Percentiles rank a stretch among this genome's conserved stretches.
Evolutionary conservation across 805 yeast genomes (phyloP).

Genomic region (Wickerhamomyces chambardii): DNA sequence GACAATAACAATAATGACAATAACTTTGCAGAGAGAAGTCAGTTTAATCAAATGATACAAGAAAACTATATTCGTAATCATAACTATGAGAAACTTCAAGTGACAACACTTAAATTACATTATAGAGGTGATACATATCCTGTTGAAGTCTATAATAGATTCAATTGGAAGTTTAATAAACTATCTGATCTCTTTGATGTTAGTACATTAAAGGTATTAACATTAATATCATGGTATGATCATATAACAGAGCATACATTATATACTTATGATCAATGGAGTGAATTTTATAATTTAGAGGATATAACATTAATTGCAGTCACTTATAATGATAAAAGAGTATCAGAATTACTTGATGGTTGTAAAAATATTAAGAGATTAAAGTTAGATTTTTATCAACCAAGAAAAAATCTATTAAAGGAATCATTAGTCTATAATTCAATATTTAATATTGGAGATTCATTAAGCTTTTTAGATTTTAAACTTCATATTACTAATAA

Average conservation of each 20-base stretch:
- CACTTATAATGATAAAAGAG: constrained; percentile 18
- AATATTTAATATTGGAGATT: constrained; percentile 21
- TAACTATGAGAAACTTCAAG: constrained; percentile 25
- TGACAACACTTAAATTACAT: constrained; percentile 28
- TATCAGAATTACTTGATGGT: constrained; percentile 21
- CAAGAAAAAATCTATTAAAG: constrained; percentile 21
- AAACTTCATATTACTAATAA: constrained; percentile 16
- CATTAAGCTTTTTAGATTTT: constrained; percentile 28
- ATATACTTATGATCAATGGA: constrained; percentile 26
- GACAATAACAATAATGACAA: too few species aligned
- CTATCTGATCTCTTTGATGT: constrained; percentile 28
- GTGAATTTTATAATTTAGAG: constrained; percentile 24
- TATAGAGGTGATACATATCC: constrained; percentile 31
- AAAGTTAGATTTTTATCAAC: constrained; percentile 29
- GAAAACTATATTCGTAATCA: too few species aligned
- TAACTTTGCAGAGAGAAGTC: too few species aligned
- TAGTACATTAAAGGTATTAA: constrained; percentile 23
- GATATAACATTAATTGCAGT: constrained; percentile 33
- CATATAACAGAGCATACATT: constrained; percentile 21
- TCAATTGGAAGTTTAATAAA: constrained; percentile 11
- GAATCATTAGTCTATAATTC: constrained; percentile 24
- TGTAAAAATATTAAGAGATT: constrained; percentile 23
- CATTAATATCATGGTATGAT: constrained; percentile 34
- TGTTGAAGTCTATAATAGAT: constrained; percentile 16
- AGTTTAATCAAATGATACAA: too few species aligned